Conservation (phyloP, 305 asterid species). For the Fraxinus sp. region DNA sequence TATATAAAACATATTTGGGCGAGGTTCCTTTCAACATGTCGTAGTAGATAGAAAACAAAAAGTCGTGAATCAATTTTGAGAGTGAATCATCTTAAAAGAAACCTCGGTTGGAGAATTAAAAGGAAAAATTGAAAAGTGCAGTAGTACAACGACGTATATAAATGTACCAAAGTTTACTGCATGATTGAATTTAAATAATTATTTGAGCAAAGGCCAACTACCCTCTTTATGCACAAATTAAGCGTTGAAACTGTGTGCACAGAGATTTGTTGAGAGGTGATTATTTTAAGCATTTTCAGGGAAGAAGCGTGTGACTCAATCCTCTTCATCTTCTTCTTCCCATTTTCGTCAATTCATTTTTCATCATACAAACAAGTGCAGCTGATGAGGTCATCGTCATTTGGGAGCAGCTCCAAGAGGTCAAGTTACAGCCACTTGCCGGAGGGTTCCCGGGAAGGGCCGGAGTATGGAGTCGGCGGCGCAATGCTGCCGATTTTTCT, state of each 20-base stretch:
- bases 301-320: constrained; percentile 42
- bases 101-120: neutral
- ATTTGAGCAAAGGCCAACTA: constrained; percentile 25
- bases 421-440: constrained; percentile 48
- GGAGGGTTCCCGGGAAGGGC: constrained; percentile 34
- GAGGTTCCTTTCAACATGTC: neutral
- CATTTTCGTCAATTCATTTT: neutral
- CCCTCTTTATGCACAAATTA: constrained; percentile 38
- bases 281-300: constrained; percentile 38
- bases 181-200: neutral
- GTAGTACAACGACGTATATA: neutral
- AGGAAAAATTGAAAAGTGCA: neutral
- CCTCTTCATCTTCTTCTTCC: neutral
- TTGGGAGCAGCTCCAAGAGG: constrained; percentile 44
- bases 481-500: constrained; percentile 87
- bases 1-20: too few species aligned
- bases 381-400: constrained; percentile 42
- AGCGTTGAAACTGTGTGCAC: constrained; percentile 56
- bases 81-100: neutral
- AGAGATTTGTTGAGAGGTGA: constrained; percentile 60
- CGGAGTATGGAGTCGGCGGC: constrained; percentile 42
- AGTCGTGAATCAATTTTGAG: too few species aligned
- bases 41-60: neutral
- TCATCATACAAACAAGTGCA: neutral
- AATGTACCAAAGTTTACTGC: neutral